phyloP scores from a whole-genome alignment of 208 protist genomes.

The Phytomonas sp. region DNA sequence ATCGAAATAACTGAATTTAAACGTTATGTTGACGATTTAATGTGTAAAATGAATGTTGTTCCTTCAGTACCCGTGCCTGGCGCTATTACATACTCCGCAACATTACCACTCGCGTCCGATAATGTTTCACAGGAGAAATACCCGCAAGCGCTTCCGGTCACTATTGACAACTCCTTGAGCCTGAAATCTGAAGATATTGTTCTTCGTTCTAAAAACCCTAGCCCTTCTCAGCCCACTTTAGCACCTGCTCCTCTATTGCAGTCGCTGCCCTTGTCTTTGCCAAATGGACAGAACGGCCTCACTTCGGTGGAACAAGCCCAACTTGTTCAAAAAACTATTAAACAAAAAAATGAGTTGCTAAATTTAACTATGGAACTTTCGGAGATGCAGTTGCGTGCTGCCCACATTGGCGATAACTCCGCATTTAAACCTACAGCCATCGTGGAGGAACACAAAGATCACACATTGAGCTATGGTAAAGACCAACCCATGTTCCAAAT shows the following conservation, averaged over 20 bases:
- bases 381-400: constrained; percentile 44
- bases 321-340: constrained; percentile 49
- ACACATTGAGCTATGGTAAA: background rate
- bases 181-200: background rate
- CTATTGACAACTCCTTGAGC: background rate
- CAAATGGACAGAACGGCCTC: constrained; percentile 23
- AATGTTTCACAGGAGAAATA: background rate
- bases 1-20: constrained; percentile 30
- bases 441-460: background rate
- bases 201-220: background rate
- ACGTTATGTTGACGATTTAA: constrained; percentile 56
- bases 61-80: background rate
- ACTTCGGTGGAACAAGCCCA: constrained; percentile 49
- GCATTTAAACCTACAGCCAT: constrained; percentile 1
- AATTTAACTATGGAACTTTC: constrained; percentile 58
- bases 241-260: background rate
- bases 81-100: background rate
- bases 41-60: constrained; percentile 11
- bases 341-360: constrained; percentile 65
- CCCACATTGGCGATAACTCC: constrained; percentile 15
- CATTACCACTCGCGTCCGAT: background rate
- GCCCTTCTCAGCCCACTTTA: background rate
- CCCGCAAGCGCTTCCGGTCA: background rate
- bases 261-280: background rate
- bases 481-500: background rate